Percentiles rank a stretch among this genome's conserved stretches.
Evolutionary conservation across 2,329 filamentous ascomycete species (phyloP).

Genomic region (Botrytis fragariae): DNA sequence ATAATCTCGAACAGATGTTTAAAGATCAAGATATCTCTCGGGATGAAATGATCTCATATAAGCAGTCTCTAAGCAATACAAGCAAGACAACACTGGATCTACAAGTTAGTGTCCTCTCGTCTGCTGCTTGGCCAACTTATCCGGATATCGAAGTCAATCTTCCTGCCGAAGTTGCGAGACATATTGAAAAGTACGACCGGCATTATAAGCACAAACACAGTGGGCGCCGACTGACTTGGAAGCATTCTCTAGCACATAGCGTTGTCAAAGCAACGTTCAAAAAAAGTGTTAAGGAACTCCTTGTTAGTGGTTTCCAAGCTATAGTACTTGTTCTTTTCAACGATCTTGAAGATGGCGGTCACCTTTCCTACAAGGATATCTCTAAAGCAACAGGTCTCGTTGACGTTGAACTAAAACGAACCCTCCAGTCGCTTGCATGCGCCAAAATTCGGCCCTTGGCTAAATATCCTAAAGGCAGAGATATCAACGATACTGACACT

Average conservation of each 20-base stretch:
- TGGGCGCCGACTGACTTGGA: slow-evolving; percentile 84
- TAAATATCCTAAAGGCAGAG: slow-evolving; percentile 82
- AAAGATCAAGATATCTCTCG: slow-evolving; percentile 92
- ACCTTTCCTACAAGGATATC: slow-evolving; percentile 74
- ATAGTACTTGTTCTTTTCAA: slow-evolving; percentile 92
- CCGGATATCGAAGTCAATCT: slow-evolving; percentile 70
- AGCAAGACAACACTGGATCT: slow-evolving; percentile 63
- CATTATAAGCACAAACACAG: slow-evolving; percentile 91
- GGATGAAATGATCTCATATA: slow-evolving; percentile 92
- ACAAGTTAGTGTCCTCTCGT: slow-evolving; percentile 85
- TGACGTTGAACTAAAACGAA: slow-evolving; percentile 78
- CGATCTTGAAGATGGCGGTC: slow-evolving; percentile 56
- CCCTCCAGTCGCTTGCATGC: slow-evolving; percentile 91
- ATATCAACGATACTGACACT: slow-evolving; percentile 74
- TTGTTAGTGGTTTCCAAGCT: slow-evolving; percentile 90
- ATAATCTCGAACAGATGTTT: slow-evolving; percentile 99
- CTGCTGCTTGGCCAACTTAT: slow-evolving; percentile 90
- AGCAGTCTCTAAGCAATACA: slow-evolving; percentile 56
- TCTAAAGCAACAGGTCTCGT: slow-evolving; percentile 70
- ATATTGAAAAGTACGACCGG: slow-evolving; percentile 75
- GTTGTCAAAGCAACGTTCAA: slow-evolving; percentile 78
- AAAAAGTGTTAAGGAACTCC: slow-evolving; percentile 79
- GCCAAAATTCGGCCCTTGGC: slow-evolving; percentile 79
- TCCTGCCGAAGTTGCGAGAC: slow-evolving; percentile 70
- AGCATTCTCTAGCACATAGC: slow-evolving; percentile 88